phyloP scores from a whole-genome alignment of 352 stramenopile genomes.

The Pythium dissimile region DNA sequence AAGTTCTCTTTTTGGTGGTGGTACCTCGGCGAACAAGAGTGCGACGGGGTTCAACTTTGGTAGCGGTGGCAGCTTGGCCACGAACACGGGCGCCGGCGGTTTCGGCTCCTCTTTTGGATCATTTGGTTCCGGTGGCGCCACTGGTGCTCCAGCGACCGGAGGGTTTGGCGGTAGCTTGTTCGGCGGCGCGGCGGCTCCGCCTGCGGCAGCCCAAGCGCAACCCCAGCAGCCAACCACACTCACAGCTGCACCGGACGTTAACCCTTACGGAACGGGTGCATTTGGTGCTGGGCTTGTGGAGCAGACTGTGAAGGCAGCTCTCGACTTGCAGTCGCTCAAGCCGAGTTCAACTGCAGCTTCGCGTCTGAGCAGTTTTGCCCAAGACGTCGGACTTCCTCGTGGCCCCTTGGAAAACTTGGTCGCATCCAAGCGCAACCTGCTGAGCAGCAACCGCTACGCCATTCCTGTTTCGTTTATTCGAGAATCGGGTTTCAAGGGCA shows the following conservation, averaged over 20 bases:
- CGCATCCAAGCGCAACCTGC: slow-evolving; percentile 51
- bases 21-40: slow-evolving; percentile 6
- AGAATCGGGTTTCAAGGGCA: slow-evolving; percentile 63
- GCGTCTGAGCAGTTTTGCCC: slow-evolving; percentile 51
- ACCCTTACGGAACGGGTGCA: slow-evolving; percentile 55
- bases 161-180: slow-evolving; percentile 14
- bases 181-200: not conserved
- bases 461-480: slow-evolving; percentile 76
- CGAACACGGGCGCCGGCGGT: slow-evolving; percentile 1
- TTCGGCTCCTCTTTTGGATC: slow-evolving; percentile 21
- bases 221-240: slow-evolving; percentile 24
- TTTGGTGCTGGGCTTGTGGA: slow-evolving; percentile 50
- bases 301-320: slow-evolving; percentile 30
- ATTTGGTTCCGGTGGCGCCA: slow-evolving; percentile 7
- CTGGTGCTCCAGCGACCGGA: slow-evolving; percentile 2
- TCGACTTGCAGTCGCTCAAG: slow-evolving; percentile 22
- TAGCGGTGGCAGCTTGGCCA: not conserved
- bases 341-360: slow-evolving; percentile 39
- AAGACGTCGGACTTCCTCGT: slow-evolving; percentile 69
- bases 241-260: slow-evolving; percentile 44
- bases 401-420: slow-evolving; percentile 52
- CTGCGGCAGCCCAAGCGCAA: slow-evolving; percentile 2
- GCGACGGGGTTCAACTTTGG: slow-evolving; percentile 14
- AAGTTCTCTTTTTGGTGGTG: slow-evolving; percentile 13
- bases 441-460: slow-evolving; percentile 28